phyloP scores from a whole-genome alignment of 2,329 filamentous ascomycete species.

The Fusarium bulbicola region DNA sequence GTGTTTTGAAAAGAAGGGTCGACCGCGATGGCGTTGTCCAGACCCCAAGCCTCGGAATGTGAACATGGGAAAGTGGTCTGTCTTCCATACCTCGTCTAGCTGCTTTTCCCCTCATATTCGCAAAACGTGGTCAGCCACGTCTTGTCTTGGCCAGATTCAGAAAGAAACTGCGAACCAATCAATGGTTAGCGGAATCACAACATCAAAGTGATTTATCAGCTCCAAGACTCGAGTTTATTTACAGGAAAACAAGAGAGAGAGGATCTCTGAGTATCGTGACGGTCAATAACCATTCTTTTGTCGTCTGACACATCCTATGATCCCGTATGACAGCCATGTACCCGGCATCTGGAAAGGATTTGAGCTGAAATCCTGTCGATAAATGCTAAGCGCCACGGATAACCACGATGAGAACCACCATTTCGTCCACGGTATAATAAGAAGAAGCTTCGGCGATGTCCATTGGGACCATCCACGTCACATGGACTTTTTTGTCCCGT shows the following conservation, averaged over 20 bases:
- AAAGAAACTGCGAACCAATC: not conserved
- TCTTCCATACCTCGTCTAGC: not conserved
- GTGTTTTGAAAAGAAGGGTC: rapidly evolving
- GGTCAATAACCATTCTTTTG: rapidly evolving
- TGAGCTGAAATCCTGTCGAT: rapidly evolving
- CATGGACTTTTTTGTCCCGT: rapidly evolving
- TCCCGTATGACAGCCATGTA: too few relatives aligned
- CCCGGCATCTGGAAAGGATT: rapidly evolving
- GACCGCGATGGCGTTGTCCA: not conserved
- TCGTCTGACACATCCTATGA: rapidly evolving
- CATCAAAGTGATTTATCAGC: not conserved
- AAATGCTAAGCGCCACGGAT: too few relatives aligned
- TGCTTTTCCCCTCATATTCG: not conserved
- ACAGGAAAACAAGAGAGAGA: rapidly evolving
- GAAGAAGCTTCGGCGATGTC: rapidly evolving
- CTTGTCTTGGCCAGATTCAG: not conserved
- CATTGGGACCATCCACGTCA: rapidly evolving
- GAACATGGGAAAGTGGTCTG: not conserved
- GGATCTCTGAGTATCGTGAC: not conserved
- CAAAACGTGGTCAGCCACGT: not conserved
- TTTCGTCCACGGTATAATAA: not conserved
- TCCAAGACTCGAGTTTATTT: not conserved
- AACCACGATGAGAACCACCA: rapidly evolving
- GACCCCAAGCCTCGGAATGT: not conserved
- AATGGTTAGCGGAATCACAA: rapidly evolving